These are phyloP conservation scores for Dipodascus geniculatus DNA, from an alignment of 805 yeast genomes.

Conservation along the genomic window DNA sequence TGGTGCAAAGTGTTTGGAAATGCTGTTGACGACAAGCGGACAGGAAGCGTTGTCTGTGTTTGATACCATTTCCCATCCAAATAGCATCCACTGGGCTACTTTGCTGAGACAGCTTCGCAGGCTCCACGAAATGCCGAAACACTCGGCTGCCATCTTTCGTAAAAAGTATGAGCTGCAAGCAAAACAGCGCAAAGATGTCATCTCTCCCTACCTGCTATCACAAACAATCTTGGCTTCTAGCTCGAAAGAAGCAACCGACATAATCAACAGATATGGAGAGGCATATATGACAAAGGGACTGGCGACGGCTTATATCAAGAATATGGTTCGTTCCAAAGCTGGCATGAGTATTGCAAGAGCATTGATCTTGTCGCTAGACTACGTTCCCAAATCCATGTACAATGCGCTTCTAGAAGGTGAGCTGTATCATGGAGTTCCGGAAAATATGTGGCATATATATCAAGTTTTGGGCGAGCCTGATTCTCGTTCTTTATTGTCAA, in stretches of 20 bases:
- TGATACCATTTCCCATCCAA: slow-evolving; percentile 5
- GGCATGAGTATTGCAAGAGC: not conserved
- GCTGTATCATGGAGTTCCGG: not conserved
- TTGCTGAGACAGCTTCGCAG: slow-evolving; percentile 13
- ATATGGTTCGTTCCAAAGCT: not conserved
- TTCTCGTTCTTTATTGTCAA: not conserved
- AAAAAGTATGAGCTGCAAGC: not conserved
- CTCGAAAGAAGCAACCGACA: not conserved
- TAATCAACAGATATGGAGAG: not conserved
- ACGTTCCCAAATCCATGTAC: not conserved
- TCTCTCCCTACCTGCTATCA: not conserved
- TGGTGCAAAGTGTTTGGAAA: slow-evolving; percentile 12
- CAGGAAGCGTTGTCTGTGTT: slow-evolving; percentile 10
- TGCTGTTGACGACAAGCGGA: slow-evolving; percentile 7
- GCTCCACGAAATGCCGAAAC: slow-evolving; percentile 11
- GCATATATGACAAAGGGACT: not conserved
- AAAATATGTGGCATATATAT: not conserved
- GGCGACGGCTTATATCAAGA: not conserved
- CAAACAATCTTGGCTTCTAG: not conserved
- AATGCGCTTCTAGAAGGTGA: not conserved
- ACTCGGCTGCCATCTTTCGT: not conserved
- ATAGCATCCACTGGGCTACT: slow-evolving; percentile 17
- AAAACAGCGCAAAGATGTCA: not conserved
- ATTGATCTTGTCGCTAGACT: not conserved
- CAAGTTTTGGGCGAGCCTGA: not conserved